Evolutionary conservation across 75 land plant species (phyloP).

Genomic region (Picea glauca): DNA sequence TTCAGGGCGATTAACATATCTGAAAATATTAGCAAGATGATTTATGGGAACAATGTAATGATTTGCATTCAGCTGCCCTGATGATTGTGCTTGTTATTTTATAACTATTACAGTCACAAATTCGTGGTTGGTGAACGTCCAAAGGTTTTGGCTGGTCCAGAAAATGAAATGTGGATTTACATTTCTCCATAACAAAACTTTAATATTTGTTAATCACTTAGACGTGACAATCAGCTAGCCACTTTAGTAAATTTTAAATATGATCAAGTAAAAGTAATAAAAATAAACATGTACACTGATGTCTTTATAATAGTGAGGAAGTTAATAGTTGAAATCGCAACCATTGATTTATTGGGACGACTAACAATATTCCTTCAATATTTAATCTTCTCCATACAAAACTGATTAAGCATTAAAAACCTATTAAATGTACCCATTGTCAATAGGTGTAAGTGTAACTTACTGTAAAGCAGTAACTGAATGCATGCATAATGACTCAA

Average conservation of each 20-base stretch:
- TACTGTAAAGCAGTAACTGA: conserved; percentile 62
- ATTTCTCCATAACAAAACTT: too few species aligned
- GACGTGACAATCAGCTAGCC: conserved; percentile 33
- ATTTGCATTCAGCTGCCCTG: conserved; percentile 54
- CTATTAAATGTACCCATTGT: too few species aligned
- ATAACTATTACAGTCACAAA: conserved; percentile 10
- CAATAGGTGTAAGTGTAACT: background rate
- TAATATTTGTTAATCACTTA: too few species aligned
- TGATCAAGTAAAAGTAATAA: background rate
- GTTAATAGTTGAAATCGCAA: too few species aligned
- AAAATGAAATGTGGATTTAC: too few species aligned
- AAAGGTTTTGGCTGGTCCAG: too few species aligned
- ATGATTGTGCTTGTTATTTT: conserved; percentile 57
- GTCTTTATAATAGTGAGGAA: too few species aligned
- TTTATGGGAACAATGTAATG: conserved; percentile 81
- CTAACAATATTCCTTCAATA: too few species aligned
- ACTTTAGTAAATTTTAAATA: background rate
- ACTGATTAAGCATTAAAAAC: too few species aligned
- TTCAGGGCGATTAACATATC: conserved; percentile 86
- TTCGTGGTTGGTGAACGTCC: too few species aligned
- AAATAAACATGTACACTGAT: background rate
- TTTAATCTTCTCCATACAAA: too few species aligned
- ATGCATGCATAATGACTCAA: conserved; percentile 72
- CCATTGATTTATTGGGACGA: background rate
- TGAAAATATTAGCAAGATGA: conserved; percentile 83